Conservation (phyloP, 108 stramenopile genomes). For the Skeletonema costatum region DNA sequence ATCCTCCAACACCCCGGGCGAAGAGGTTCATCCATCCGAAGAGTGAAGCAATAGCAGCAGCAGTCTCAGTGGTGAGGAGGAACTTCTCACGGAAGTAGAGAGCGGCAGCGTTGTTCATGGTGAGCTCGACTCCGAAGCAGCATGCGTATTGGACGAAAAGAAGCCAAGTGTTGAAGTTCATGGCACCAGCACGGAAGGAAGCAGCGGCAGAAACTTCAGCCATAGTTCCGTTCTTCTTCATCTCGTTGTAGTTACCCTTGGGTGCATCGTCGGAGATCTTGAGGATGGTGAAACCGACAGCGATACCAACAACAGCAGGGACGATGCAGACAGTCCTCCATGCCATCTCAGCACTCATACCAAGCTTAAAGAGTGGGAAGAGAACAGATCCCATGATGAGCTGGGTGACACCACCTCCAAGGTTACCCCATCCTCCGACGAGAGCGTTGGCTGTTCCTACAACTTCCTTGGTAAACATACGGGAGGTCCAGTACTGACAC, state of each 20-base stretch:
- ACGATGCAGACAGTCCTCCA: conserved; percentile 75
- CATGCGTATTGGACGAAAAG: conserved; percentile 73
- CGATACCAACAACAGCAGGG: conserved; percentile 59
- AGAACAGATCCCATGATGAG: conserved; percentile 59
- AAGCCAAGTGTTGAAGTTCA: conserved; percentile 73
- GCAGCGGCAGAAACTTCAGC: conserved; percentile 42
- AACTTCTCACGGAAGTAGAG: conserved; percentile 59
- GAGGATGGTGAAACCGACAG: conserved; percentile 38
- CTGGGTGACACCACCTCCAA: conserved; percentile 66
- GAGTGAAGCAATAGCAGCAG: conserved; percentile 55
- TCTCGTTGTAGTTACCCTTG: conserved; percentile 69
- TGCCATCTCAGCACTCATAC: conserved; percentile 37
- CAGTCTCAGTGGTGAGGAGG: conserved; percentile 43
- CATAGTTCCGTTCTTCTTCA: conserved; percentile 61
- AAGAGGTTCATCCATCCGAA: conserved; percentile 75
- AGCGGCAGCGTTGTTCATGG: conserved; percentile 72
- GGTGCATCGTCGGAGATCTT: conserved; percentile 69
- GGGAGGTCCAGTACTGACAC: conserved; percentile 73
- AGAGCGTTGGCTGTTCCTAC: conserved; percentile 77
- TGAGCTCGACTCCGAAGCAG: conserved; percentile 82
- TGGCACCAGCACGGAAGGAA: conserved; percentile 49
- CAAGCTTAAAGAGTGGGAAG: conserved; percentile 53
- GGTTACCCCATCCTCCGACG: conserved; percentile 82
- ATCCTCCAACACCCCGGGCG: conserved; percentile 65
- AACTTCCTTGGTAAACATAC: conserved; percentile 72